Base-by-base conservation (phyloP, 1,139 yeast genomes). In the Hanseniaspora uvarum region DNA sequence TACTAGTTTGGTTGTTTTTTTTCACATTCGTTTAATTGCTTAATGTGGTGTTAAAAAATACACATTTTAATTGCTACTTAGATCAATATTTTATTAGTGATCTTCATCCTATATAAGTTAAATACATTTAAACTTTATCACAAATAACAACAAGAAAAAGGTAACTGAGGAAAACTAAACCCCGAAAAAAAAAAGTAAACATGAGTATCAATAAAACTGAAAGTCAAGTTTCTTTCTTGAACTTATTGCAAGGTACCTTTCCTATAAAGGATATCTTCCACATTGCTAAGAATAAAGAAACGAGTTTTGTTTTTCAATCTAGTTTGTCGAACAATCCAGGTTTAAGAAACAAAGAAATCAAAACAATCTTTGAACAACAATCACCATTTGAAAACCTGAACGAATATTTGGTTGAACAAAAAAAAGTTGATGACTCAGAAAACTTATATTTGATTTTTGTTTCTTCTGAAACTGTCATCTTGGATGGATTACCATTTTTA, bases 401-500 rank as follows among this genome's bases (percentile, higher is more conserved):
- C 14, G 59, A 60, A 11, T 52, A 54, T 11, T 38, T 58, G 18
- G 38, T 56, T 7, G 52, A 50, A 11, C 55, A 57, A 19, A 36
- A 33, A 14, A 18, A 33, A 5, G 7, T 10, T 11, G 44, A 31
- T 5, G 5, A 10, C 2, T 40, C 37, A 6, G 41, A 53, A 37
- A 47, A 47, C 12, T 21, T 37, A 5, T 43, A 47, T 24, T 34
- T 53, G 18, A 46, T 48, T 3, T 48, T 53, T 24, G 49, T 53
- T 5, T 48, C 48, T 30, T 43, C 52, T 11, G 53, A 85, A 38
- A 60, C 72, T 11, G 73, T 85, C 3, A 71, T 78, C 53, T 76
- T 86, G 30, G 65, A 70, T 31, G 75, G 83, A 8, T 65, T 86
- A 33, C 89, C 94, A 14, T 73, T 75, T 53, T 72, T 86, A 46